Evolutionary conservation across 176 grass and related monocot genomes (phyloP).

Genomic region (Eremochloa ophiuroides): DNA sequence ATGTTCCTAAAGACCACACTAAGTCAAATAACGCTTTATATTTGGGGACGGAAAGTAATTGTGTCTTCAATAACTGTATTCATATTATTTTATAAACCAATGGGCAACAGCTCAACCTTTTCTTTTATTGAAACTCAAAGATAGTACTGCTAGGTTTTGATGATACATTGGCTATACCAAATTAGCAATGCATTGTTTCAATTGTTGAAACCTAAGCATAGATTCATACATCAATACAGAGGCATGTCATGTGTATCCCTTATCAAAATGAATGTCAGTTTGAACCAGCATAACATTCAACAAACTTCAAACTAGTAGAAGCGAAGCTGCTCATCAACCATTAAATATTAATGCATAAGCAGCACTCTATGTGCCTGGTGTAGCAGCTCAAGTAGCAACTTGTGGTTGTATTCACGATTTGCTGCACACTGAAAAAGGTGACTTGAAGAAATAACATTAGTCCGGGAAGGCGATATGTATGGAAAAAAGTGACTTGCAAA

Average conservation of each 20-base stretch:
- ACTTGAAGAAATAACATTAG: background rate
- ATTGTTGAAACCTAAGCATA: background rate
- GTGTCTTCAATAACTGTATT: too few species aligned
- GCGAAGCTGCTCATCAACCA: background rate
- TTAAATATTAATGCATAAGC: background rate
- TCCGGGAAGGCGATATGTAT: background rate
- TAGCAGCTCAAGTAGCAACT: background rate
- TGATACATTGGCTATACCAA: background rate
- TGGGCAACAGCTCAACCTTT: too few species aligned
- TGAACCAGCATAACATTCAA: background rate
- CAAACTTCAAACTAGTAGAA: background rate
- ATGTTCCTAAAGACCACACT: too few species aligned
- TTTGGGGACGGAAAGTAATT: too few species aligned
- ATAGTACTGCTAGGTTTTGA: background rate
- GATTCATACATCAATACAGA: background rate
- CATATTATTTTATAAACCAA: too few species aligned
- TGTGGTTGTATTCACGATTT: conserved; percentile 4
- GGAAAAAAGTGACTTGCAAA: background rate
- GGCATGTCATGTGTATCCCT: background rate
- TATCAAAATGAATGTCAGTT: background rate
- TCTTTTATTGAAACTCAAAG: too few species aligned
- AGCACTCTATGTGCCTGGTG: background rate
- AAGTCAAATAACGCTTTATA: too few species aligned
- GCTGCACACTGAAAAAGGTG: background rate
- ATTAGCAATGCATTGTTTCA: background rate